Evolutionary conservation across 2,329 filamentous ascomycete genomes (phyloP), one percentile per base, ranked within the genome.

Genomic region (Penicillium sp.): DNA sequence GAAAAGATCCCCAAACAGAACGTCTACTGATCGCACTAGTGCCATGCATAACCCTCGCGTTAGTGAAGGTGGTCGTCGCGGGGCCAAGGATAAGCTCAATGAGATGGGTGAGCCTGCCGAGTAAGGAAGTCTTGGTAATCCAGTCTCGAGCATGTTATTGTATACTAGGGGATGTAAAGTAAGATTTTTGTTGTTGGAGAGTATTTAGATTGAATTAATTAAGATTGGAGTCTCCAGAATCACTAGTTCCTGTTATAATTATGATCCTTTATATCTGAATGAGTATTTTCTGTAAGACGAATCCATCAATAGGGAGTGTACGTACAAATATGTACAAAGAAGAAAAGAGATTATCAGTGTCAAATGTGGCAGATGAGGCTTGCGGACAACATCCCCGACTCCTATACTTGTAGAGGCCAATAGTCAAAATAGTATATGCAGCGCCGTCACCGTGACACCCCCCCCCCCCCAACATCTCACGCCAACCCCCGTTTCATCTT

Each of bases 401-500:
- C 2, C 17, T 17, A 9, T 3, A 7, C 3, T n/a, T 40, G 37
- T 2, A 9, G 37, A 40, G 37, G 37, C 38, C 1, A 22, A 22
- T 42, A 3, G n/a, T 5, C 12, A 10, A 33, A 7, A 6, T 4
- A 28, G 28, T 28, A 40, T 17, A 40, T n/a, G 6, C 9, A n/a
- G 17, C 17, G 10, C 15, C 38, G 5, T 42, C 38, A 42, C 22
- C n/a, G 2, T 19, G 17, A n/a, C n/a, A n/a, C n/a, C n/a, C n/a
- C n/a, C n/a, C n/a, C n/a, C 8, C 22, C 15, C 8, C 10, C 8
- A 6, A 42, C 15, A n/a, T 9, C 30, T 45, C 33, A 49, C 15
- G 42, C 44, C 2, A 66, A 35, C 7, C 73, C 73, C 0, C 68
- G 64, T 65, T 70, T 70, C 66, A 70, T 70, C 61, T 73, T 76